phyloP scores from a whole-genome alignment of 148 eudicot species.

The Rhododendron mucronatum region DNA sequence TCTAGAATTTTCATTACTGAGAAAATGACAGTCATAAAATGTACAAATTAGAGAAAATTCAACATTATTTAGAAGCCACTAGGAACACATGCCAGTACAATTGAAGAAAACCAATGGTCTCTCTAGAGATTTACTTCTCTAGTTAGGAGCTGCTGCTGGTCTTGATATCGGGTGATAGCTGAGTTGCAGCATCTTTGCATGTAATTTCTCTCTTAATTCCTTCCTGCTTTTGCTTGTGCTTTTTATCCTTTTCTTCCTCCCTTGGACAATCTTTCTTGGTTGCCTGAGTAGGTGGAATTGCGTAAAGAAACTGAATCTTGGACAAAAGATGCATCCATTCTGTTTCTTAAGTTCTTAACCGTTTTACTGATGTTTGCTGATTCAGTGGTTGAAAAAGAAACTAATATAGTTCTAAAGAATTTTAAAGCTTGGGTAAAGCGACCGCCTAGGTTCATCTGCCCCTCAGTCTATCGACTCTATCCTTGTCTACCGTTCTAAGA shows the following conservation, averaged over 20 bases:
- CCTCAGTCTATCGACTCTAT: background rate
- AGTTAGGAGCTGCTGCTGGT: constrained; percentile 13
- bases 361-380: background rate
- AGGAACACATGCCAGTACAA: background rate
- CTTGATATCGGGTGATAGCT: constrained; percentile 4
- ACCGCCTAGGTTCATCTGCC: background rate
- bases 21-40: background rate
- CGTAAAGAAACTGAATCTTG: background rate
- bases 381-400: background rate
- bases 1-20: background rate
- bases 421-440: background rate
- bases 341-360: background rate
- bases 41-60: constrained; percentile 2
- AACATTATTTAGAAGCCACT: background rate
- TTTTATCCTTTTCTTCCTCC: constrained; percentile 27
- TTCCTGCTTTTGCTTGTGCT: constrained; percentile 26
- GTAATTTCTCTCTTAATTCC: constrained; percentile 20
- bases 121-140: background rate
- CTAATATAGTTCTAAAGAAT: background rate
- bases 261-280: constrained; percentile 26
- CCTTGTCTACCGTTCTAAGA: background rate
- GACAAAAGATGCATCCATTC: background rate
- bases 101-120: background rate
- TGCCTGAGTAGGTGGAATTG: constrained; percentile 18
- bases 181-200: constrained; percentile 19